phyloP scores from a whole-genome alignment of 768 basidiomycete species.

The Rhizopogon vulgaris region DNA sequence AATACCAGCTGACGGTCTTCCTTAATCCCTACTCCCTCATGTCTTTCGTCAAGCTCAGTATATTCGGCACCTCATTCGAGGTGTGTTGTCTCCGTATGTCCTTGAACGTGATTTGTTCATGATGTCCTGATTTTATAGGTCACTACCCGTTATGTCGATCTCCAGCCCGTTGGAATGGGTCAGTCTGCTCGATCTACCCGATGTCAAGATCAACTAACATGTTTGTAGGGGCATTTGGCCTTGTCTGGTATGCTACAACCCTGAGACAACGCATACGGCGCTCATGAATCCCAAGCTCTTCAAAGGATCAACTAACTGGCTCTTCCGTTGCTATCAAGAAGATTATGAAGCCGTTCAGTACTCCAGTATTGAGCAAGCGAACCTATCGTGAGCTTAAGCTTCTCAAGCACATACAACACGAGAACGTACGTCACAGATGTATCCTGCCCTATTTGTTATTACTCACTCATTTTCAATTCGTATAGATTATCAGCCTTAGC shows the following conservation, averaged over 20 bases:
- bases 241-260: conserved; percentile 72
- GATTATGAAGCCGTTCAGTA: conserved; percentile 99
- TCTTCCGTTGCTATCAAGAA: conserved; percentile 98
- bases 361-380: conserved; percentile 95
- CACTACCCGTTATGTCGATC: conserved; percentile 97
- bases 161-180: conserved; percentile 99
- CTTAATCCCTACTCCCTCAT: conserved; percentile 29
- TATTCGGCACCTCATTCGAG: conserved; percentile 98
- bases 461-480: background rate
- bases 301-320: conserved; percentile 91
- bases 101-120: conserved; percentile 10
- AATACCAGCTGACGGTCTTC: background rate
- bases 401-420: conserved; percentile 96
- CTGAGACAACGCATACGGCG: background rate
- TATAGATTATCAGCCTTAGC: conserved; percentile 93
- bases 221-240: conserved; percentile 82
- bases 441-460: background rate
- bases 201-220: conserved; percentile 13
- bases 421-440: conserved; percentile 62
- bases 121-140: conserved; percentile 48
- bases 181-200: conserved; percentile 23
- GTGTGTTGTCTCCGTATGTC: conserved; percentile 30
- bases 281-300: conserved; percentile 52
- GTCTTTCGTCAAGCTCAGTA: conserved; percentile 97
- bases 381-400: conserved; percentile 98